phyloP scores from a whole-genome alignment of 768 basidiomycete genomes.

The Phlegmacium glaucopus region DNA sequence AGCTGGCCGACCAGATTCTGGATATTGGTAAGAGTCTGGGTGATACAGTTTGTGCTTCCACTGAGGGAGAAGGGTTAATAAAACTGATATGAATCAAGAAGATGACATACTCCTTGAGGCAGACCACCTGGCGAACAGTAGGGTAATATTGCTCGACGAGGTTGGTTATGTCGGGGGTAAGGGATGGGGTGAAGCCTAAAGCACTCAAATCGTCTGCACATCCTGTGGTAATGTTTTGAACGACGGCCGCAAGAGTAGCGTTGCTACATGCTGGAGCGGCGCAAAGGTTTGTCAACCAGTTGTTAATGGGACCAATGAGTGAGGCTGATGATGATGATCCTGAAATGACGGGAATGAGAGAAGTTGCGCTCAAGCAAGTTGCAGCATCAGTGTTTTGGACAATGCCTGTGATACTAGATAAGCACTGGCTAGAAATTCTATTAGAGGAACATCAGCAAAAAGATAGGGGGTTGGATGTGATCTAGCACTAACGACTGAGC shows the following conservation, averaged over 20 bases:
- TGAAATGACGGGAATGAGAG: conserved; percentile 39
- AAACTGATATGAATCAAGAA: background rate
- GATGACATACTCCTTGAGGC: conserved; percentile 60
- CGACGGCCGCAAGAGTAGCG: conserved; percentile 50
- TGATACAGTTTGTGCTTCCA: conserved; percentile 46
- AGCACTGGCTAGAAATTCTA: conserved; percentile 48
- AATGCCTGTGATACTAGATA: conserved; percentile 40
- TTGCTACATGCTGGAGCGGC: conserved; percentile 52
- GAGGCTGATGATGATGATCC: conserved; percentile 29
- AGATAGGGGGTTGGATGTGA: background rate
- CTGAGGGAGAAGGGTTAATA: conserved; percentile 16
- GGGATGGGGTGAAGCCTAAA: conserved; percentile 22
- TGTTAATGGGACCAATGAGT: conserved; percentile 47
- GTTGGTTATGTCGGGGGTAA: conserved; percentile 25
- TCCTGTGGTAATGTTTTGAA: conserved; percentile 47
- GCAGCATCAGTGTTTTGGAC: conserved; percentile 41
- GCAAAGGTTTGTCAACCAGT: conserved; percentile 61
- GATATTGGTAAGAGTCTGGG: conserved; percentile 51
- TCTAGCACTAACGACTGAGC: conserved; percentile 41
- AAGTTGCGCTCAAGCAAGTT: conserved; percentile 46
- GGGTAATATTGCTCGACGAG: conserved; percentile 56
- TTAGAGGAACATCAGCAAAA: conserved; percentile 8
- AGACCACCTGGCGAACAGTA: conserved; percentile 48
- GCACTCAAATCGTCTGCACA: conserved; percentile 38
- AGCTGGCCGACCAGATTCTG: conserved; percentile 40